Evolutionary conservation across 2,329 filamentous ascomycete species (phyloP).

Genomic region (Epichloe sibirici): DNA sequence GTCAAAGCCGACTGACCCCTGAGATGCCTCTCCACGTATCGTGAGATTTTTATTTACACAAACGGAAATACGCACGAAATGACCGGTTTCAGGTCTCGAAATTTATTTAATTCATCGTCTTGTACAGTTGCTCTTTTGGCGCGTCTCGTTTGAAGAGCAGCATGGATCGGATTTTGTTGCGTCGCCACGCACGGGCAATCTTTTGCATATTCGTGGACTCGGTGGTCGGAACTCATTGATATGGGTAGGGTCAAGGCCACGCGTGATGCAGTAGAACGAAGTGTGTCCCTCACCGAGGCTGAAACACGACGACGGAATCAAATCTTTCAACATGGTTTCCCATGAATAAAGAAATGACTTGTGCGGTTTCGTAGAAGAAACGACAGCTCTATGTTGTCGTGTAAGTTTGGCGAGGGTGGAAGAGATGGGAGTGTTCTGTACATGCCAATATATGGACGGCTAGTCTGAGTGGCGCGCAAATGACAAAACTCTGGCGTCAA

Average conservation of each 20-base stretch:
- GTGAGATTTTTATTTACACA: background rate
- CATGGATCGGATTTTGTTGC: background rate
- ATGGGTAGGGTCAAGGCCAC: background rate
- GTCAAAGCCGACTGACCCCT: background rate
- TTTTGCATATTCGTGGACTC: background rate
- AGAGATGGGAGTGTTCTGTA: background rate
- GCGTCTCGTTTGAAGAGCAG: background rate
- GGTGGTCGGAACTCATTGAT: background rate
- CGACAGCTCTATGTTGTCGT: background rate
- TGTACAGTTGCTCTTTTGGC: background rate
- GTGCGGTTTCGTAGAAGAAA: background rate
- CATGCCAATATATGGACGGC: background rate
- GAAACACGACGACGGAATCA: background rate
- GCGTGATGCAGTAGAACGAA: background rate
- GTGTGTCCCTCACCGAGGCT: background rate
- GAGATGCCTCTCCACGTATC: background rate
- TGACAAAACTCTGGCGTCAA: background rate
- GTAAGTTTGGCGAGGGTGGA: background rate
- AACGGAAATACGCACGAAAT: background rate
- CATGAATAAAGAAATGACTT: background rate
- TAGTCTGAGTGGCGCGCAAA: background rate
- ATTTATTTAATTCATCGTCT: background rate
- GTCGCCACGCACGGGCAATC: background rate
- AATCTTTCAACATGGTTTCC: background rate
- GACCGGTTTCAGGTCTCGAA: background rate